Percentiles rank a stretch among this genome's conserved stretches.
phyloP scores from a whole-genome alignment of 2,329 filamentous ascomycete genomes.

The Colletotrichum aenigma region DNA sequence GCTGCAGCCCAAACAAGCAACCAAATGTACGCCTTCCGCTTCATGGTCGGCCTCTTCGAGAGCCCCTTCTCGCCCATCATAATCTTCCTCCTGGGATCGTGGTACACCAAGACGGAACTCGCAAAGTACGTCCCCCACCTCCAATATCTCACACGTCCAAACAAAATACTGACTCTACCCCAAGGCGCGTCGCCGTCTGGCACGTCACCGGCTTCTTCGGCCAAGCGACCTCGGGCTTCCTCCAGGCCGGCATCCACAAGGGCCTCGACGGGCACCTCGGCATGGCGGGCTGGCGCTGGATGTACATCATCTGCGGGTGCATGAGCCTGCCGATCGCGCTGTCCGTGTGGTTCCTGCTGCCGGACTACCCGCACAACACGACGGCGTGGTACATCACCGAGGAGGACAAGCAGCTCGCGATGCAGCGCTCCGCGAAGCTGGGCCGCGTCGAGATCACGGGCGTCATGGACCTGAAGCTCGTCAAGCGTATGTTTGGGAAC shows the following conservation, averaged over 20 bases:
- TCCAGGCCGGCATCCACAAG: conserved; percentile 32
- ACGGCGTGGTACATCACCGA: conserved; percentile 28
- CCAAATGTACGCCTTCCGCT: conserved; percentile 35
- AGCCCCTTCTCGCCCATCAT: conserved; percentile 31
- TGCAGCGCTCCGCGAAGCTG: conserved; percentile 23
- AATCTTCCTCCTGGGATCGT: conserved; percentile 32
- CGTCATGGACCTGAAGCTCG: conserved; percentile 23
- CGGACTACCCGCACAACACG: conserved; percentile 29
- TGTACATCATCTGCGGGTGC: conserved; percentile 26
- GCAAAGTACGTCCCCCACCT: conserved; percentile 20
- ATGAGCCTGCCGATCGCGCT: conserved; percentile 32
- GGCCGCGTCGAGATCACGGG: conserved; percentile 29
- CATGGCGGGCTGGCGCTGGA: conserved; percentile 36
- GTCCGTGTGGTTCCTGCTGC: conserved; percentile 29
- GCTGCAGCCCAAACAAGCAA: background rate
- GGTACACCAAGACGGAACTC: conserved; percentile 32
- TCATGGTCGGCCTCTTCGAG: conserved; percentile 35
- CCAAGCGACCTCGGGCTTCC: conserved; percentile 28
- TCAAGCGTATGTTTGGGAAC: conserved; percentile 26
- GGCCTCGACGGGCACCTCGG: conserved; percentile 31
- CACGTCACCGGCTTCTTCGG: conserved; percentile 30
- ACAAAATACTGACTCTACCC: background rate
- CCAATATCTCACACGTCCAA: too few relatives aligned
- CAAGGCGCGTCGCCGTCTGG: conserved; percentile 26
- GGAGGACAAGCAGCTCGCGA: conserved; percentile 25